Conservation (phyloP, 2,329 filamentous ascomycete species). For the Lachnum nothofagi region DNA sequence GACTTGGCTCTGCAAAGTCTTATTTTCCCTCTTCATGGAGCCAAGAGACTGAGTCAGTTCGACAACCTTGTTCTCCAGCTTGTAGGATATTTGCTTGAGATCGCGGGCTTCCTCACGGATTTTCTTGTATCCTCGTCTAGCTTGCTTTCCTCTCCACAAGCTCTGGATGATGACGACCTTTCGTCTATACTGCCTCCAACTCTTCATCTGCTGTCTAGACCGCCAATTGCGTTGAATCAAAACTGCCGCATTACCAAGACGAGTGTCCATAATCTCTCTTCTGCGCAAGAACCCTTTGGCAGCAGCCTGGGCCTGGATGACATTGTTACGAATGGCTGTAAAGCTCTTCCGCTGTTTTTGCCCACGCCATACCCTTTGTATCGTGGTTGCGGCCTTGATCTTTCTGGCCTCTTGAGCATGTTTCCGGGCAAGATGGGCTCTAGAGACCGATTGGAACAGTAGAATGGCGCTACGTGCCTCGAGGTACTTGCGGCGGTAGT, state of each 20-base stretch:
- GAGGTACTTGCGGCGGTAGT: slow-evolving; percentile 86
- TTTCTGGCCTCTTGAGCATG: slow-evolving; percentile 75
- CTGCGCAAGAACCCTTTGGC: slow-evolving; percentile 89
- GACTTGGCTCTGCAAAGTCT: slow-evolving; percentile 77
- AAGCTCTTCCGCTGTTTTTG: slow-evolving; percentile 83
- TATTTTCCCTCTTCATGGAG: slow-evolving; percentile 91
- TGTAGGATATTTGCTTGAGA: slow-evolving; percentile 99
- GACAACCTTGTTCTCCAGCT: slow-evolving; percentile 98
- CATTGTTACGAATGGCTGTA: slow-evolving; percentile 69
- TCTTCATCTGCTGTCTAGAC: slow-evolving; percentile 67
- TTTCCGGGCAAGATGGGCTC: slow-evolving; percentile 73
- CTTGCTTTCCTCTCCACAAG: slow-evolving; percentile 80
- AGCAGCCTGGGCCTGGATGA: slow-evolving; percentile 82
- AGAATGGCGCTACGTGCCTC: slow-evolving; percentile 79
- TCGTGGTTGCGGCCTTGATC: slow-evolving; percentile 82
- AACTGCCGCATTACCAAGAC: slow-evolving; percentile 83
- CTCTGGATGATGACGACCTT: slow-evolving; percentile 89
- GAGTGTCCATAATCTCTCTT: slow-evolving; percentile 88
- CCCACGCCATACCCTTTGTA: slow-evolving; percentile 92
- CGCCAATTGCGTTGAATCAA: slow-evolving; percentile 90
- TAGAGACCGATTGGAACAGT: slow-evolving; percentile 68
- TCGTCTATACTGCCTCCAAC: slow-evolving; percentile 83
- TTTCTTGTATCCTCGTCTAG: slow-evolving; percentile 80
- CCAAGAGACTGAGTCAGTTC: slow-evolving; percentile 93
- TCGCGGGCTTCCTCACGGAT: slow-evolving; percentile 93